Evolutionary conservation across 192 early-diverging fungal genomes (phyloP).

Genomic region (Glomus cerebriforme): DNA sequence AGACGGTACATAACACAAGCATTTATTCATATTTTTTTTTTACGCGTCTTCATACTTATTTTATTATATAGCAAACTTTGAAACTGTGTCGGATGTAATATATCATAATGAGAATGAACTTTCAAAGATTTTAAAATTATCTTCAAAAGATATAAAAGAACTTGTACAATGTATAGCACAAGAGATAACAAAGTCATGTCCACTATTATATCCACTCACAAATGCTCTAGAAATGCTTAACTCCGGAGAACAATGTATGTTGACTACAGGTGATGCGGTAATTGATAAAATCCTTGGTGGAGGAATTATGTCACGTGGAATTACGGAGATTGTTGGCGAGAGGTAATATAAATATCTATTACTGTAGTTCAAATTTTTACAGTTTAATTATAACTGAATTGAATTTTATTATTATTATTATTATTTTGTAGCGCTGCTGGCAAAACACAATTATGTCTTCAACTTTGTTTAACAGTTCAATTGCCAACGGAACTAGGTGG

Average conservation of each 20-base stretch:
- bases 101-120: not conserved
- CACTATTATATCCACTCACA: not conserved
- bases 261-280: slow-evolving; percentile 54
- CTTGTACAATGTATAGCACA: not conserved
- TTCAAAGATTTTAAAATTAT: slow-evolving; percentile 10
- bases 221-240: slow-evolving; percentile 41
- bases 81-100: slow-evolving; percentile 17
- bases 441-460: slow-evolving; percentile 86
- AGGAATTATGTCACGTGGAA: slow-evolving; percentile 58
- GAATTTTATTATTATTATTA: not conserved
- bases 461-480: slow-evolving; percentile 73
- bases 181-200: slow-evolving; percentile 8
- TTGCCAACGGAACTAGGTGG: slow-evolving; percentile 58
- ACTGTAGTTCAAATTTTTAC: too few relatives aligned
- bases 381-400: not conserved
- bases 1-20: not conserved
- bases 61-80: slow-evolving; percentile 21
- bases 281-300: slow-evolving; percentile 63
- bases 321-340: slow-evolving; percentile 75
- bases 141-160: slow-evolving; percentile 2
- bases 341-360: slow-evolving; percentile 39
- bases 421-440: slow-evolving; percentile 64
- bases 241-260: slow-evolving; percentile 32
- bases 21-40: not conserved
- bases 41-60: not conserved